Base-by-base conservation (phyloP, 2,329 filamentous ascomycete genomes). In the Aspergillus fructus region DNA sequence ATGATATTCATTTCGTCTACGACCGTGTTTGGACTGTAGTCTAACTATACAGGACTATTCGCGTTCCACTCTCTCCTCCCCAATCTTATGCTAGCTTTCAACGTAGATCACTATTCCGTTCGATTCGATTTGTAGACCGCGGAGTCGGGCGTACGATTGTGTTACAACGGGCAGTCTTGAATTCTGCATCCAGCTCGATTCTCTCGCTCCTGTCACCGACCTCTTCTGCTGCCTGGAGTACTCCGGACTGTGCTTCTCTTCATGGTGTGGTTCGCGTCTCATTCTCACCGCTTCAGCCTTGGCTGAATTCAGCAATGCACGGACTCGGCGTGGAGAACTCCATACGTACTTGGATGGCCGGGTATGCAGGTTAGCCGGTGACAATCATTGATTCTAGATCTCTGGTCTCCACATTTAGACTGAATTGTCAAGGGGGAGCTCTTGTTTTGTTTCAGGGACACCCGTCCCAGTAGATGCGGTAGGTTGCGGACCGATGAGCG, bases 361-460 rank as follows among this genome's bases (percentile, higher is more conserved):
- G 51, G 34, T 53, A 53, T 53, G 51, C 51, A 53, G 51, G 51
- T 53, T 53, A 53, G 51, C 51, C 50, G 51, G 51, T 53, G 51
- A 21, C 51, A 53, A 53, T 53, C 51, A 53, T 53, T 53, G 51
- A 53, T 48, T 41, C 51, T 53, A 53, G 51, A 53, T 53, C 50
- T 39, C 21, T 33, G 21, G 34, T 50, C 37, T 51, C 49, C 39
- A 43, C 37, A 33, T 53, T n/a, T 27, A 23, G 27, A 30, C 42
- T 19, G 24, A 37, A 53, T 53, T 45, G 34, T 53, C 42, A 41
- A 17, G 42, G 33, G 21, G 27, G 5, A 19, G 19, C 15, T 34
- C 17, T n/a, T 23, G 49, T 27, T 3, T 47, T 53, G 51, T 48
- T 48, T 53, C 51, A 53, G 42, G 42, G 11, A 53, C 51, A 21